Evolutionary conservation across 2,329 filamentous ascomycete genomes (phyloP).

Genomic region (Nakataea oryzae): DNA sequence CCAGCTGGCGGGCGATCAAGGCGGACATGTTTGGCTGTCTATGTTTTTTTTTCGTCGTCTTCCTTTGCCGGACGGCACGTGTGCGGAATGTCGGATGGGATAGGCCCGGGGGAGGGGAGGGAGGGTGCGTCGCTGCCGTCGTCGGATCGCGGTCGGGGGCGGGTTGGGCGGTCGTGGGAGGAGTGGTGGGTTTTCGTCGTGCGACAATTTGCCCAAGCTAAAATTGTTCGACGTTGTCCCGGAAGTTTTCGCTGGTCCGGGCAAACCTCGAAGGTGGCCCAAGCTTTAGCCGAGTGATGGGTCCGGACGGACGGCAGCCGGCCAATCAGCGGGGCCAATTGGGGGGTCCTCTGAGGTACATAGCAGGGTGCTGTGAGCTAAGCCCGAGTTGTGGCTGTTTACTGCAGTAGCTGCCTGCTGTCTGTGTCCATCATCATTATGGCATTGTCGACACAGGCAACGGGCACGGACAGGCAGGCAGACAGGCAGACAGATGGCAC

Average conservation of each 20-base stretch:
- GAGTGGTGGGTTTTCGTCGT: slow-evolving; percentile 6
- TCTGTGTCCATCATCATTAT: no score
- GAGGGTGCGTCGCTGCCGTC: not conserved
- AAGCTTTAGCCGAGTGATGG: slow-evolving; percentile 11
- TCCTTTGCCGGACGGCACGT: not conserved
- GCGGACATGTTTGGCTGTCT: not conserved
- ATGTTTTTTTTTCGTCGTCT: not conserved
- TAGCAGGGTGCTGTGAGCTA: no score
- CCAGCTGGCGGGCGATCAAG: slow-evolving; percentile 25
- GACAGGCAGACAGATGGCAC: not conserved
- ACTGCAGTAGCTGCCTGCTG: no score
- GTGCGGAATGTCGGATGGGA: not conserved
- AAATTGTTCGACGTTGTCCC: slow-evolving; percentile 17
- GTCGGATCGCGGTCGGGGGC: not conserved
- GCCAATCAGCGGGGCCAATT: slow-evolving; percentile 12
- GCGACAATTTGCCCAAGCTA: slow-evolving; percentile 15
- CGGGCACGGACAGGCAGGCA: no score
- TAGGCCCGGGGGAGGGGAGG: not conserved
- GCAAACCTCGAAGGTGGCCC: slow-evolving; percentile 8
- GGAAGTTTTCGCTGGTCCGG: slow-evolving; percentile 19
- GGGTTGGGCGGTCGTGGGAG: slow-evolving; percentile 1
- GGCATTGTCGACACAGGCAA: no score
- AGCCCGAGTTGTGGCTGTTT: not conserved
- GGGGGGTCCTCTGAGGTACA: slow-evolving; percentile 3
- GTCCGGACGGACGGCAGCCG: slow-evolving; percentile 1